A percentile compares a stretch with the other conserved stretches of the same genome.
Conservation (phyloP, 192 early-diverging fungal species). For the Endogone sp. region DNA sequence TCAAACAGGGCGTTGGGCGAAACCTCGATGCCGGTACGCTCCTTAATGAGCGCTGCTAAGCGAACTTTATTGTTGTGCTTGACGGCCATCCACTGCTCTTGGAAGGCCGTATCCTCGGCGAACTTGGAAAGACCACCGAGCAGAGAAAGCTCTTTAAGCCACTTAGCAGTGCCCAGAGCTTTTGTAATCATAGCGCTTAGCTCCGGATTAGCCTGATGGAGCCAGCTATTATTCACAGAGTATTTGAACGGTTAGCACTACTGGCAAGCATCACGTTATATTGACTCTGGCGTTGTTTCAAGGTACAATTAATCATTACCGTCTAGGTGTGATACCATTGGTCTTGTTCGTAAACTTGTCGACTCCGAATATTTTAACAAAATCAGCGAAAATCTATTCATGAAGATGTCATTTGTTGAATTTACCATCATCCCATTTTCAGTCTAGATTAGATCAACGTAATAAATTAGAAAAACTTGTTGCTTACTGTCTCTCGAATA, state of each 20-base stretch:
- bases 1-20: slow-evolving; percentile 92
- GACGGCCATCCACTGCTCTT: slow-evolving; percentile 82
- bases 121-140: slow-evolving; percentile 60
- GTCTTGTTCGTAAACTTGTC: slow-evolving; percentile 96
- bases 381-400: slow-evolving; percentile 80
- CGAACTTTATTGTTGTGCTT: slow-evolving; percentile 92
- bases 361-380: slow-evolving; percentile 81
- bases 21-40: slow-evolving; percentile 65
- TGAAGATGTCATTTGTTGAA: no score
- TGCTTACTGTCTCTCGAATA: slow-evolving; percentile 53
- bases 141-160: slow-evolving; percentile 72
- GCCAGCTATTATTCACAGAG: slow-evolving; percentile 60
- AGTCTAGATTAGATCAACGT: no score
- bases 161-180: slow-evolving; percentile 69
- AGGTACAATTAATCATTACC: slow-evolving; percentile 32
- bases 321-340: slow-evolving; percentile 93
- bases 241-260: slow-evolving; percentile 16
- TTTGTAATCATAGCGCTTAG: slow-evolving; percentile 80
- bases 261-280: not conserved
- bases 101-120: slow-evolving; percentile 67
- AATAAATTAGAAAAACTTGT: no score
- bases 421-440: no score
- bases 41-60: slow-evolving; percentile 79
- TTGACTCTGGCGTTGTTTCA: not conserved
- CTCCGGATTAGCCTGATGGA: slow-evolving; percentile 93